Evolutionary conservation across 805 yeast genomes (phyloP), one percentile per base, ranked within the genome.

Genomic region (Spathaspora girioi): DNA sequence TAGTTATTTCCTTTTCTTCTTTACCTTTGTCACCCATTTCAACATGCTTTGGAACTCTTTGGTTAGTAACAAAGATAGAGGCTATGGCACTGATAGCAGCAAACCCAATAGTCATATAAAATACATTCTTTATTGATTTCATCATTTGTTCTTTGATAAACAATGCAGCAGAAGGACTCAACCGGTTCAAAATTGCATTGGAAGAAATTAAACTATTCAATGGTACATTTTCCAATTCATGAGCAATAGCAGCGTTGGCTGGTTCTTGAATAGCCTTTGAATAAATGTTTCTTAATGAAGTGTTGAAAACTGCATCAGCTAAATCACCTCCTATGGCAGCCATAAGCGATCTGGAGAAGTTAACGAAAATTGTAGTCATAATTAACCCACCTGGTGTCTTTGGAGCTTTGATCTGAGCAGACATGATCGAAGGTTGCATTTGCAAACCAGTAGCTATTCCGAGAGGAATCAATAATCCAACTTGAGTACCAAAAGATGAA

Each of bases 401-500:
- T 32, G 86, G 83, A 10, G 82, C 81, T 19, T 71, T 64, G 8
- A 81, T 61, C 57, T 81, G 83, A 1, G 78, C 69, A 1, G 76
- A 61, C 31, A 79, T 58, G 45, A 78, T 64, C 14, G 71, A 56
- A 1, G 80, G 66, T 59, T 81, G 84, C 60, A 79, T 65, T 49
- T 64, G 67, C 14, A 77, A 31, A 2, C 87, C 87, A 43, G 73
- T 61, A 0, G 78, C 70, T 4, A 75, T 64, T 26, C 87, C 87
- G 8, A 68, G 59, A 6, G 78, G 56, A 26, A 80, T 75, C 50
- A 78, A 71, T 32, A 70, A 65, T 0, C 83, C 81, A 48, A 81
- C 72, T 51, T 75, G 69, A 23, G 60, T 47, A 0, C 75, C 59
- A 2, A 56, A 52, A 5, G 67, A 52, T 1, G 82, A 68, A 43